Evolutionary conservation across 352 stramenopile species (phyloP), one percentile per base, ranked within the genome.

Genomic region (Globisporangium nagaii): DNA sequence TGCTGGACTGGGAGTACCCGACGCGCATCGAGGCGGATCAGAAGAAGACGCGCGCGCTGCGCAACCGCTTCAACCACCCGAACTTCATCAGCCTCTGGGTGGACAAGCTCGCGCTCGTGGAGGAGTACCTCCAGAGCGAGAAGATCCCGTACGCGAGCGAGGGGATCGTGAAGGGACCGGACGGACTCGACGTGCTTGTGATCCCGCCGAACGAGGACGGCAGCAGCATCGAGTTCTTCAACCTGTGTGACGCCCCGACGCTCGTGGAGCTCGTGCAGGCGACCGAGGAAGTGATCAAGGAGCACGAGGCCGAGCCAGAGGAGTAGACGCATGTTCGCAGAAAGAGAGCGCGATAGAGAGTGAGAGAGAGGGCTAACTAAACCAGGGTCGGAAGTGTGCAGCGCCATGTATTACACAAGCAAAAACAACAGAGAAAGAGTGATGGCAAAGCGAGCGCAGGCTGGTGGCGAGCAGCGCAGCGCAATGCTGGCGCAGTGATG

Each of bases 11-110:
- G 66, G 75, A 88, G 52, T 88, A 88, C 64, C 80, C 78, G 27
- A 79, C 71, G 58, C 83, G 83, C 34, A 48, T 81, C 34, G 83
- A 93, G 46, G 49, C 66, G 37, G 80, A 88, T 53, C 47, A 82
- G 41, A 87, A 86, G 60, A 75, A 71, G 48, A 64, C 68, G 19
- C 69, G 77, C 42, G 59, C 68, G 48, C 28, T 89, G 42, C 80
- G 83, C 66, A 93, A 93, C 68, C 76, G 75, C 34, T 93, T 89
- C 65, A 54, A 71, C 37, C 61, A 85, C 60, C 73, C 80, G 13
- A 93, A 93, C 75, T 93, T 91, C 61, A 86, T 93, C 58, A 90
- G 78, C 36, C 63, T 93, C 17, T 93, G 78, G 71, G 75, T 93
- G 43, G 83, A 93, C 63, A 79, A 87, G 60, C 66, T 93, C 27